Evolutionary conservation across 1,284 basidiomycete species (phyloP).

Genomic region (Ceratobasidium sp.): DNA sequence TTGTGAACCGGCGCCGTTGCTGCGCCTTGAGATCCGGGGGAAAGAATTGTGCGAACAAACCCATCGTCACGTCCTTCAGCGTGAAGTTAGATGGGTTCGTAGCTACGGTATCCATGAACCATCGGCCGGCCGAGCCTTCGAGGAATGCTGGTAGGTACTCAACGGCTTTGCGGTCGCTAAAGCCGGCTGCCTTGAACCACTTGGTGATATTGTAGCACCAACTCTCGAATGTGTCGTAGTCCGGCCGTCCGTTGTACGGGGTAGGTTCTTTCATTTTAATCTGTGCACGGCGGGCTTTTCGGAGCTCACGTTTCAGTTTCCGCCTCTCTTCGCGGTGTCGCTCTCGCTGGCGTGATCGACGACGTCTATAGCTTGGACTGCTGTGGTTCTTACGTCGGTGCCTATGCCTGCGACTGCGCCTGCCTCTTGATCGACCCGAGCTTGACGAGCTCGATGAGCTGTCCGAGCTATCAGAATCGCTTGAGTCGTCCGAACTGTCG

Average conservation of each 20-base stretch:
- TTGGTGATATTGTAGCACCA: constrained; percentile 16
- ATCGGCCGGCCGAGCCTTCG: background rate
- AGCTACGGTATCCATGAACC: constrained; percentile 32
- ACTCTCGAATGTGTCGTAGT: constrained; percentile 27
- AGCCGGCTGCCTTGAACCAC: constrained; percentile 15
- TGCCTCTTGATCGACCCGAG: no score
- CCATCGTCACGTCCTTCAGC: background rate
- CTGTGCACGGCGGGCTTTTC: background rate
- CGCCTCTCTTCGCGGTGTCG: background rate
- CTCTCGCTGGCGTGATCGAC: background rate
- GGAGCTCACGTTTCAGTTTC: background rate
- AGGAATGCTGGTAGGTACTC: constrained; percentile 25
- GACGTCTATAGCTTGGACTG: background rate
- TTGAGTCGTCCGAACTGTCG: background rate
- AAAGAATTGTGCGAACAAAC: constrained; percentile 57
- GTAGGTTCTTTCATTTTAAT: constrained; percentile 1
- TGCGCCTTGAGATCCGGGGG: constrained; percentile 50
- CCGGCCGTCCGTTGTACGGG: constrained; percentile 11
- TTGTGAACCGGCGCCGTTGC: constrained; percentile 42
- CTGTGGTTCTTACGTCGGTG: no score
- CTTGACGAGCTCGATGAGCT: no score
- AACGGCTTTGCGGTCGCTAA: background rate
- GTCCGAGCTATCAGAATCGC: background rate
- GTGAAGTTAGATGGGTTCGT: constrained; percentile 10
- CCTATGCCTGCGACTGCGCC: background rate